Evolutionary conservation across 371 early-diverging fungal genomes (phyloP).

Genomic region (Mucor plumbeus): DNA sequence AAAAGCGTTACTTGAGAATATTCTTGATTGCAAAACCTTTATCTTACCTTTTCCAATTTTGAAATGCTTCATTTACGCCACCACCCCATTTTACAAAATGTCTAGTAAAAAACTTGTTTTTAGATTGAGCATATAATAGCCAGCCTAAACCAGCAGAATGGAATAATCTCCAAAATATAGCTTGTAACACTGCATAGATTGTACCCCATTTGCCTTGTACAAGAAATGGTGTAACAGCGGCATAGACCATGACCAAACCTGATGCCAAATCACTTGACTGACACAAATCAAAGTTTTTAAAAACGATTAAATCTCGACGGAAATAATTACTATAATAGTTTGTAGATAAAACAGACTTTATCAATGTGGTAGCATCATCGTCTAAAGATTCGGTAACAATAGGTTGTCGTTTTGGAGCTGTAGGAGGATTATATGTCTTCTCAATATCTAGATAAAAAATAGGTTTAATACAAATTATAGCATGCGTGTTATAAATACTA

Average conservation of each 20-base stretch:
- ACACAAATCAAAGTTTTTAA: conserved; percentile 83
- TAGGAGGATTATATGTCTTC: conserved; percentile 81
- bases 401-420: conserved; percentile 34
- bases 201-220: conserved; percentile 43
- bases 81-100: conserved; percentile 88
- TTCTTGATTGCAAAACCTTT: conserved; percentile 12
- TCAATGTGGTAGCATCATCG: conserved; percentile 19
- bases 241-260: conserved; percentile 68
- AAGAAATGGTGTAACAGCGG: conserved; percentile 65
- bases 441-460: conserved; percentile 65
- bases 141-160: conserved; percentile 77
- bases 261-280: conserved; percentile 79
- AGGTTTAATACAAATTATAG: neutral
- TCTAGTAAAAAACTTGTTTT: conserved; percentile 76
- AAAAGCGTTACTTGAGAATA: neutral
- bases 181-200: conserved; percentile 59
- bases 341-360: conserved; percentile 28
- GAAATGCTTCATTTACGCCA: conserved; percentile 80
- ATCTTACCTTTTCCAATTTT: conserved; percentile 74
- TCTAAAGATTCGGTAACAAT: conserved; percentile 21
- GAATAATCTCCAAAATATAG: conserved; percentile 80
- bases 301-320: conserved; percentile 78
- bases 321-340: conserved; percentile 53
- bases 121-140: conserved; percentile 75
- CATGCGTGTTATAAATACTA: conserved; percentile 44